Evolutionary conservation across 768 basidiomycete genomes (phyloP), one percentile per base, ranked within the genome.

Genomic region (Hypsizygus marmoreus): DNA sequence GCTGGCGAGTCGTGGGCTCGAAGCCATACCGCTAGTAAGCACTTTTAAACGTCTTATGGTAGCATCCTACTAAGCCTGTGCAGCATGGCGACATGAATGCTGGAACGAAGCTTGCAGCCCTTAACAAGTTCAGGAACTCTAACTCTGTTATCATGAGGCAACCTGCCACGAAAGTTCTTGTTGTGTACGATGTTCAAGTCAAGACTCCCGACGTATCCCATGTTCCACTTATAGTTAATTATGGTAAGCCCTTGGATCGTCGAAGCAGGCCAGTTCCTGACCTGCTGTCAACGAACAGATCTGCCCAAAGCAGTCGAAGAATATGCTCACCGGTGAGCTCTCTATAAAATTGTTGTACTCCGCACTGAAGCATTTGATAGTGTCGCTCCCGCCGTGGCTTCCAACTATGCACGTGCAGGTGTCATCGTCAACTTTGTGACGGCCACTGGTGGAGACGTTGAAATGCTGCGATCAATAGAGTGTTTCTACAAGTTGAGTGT

Each of bases 381-480:
- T 42, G 90, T 94, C 55, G 81, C 90, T 14, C 86, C 91, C 43
- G 92, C 93, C 42, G 85, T 91, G 57, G 86, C 91, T n/a, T 81
- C 89, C 37, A 86, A 74, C 65, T 88, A 91, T 62, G 79, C 85
- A 30, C 85, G 92, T 41, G 88, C 92, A 44, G 97, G 95, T 22
- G 89, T 97, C 42, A 80, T 97, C 49, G 80, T 99, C 61, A 98
- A 95, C 66, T 94, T 98, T 58, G 95, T 98, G 51, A 97, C 95
- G 45, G 95, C 95, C 43, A 94, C 93, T 11, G 94, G 95, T 23
- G 95, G 94, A 31, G 95, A 98, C 65, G 95, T 97, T 44, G 95
- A 98, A 72, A 97, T 97, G 94, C 73, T 98, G 51, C 82, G 95
- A 61, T 91, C 90, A 56, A 97, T 97, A 76, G 95, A 98, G 75